Conservation (phyloP, 1,284 basidiomycete genomes). For the Ganoderma leucocontextum region DNA sequence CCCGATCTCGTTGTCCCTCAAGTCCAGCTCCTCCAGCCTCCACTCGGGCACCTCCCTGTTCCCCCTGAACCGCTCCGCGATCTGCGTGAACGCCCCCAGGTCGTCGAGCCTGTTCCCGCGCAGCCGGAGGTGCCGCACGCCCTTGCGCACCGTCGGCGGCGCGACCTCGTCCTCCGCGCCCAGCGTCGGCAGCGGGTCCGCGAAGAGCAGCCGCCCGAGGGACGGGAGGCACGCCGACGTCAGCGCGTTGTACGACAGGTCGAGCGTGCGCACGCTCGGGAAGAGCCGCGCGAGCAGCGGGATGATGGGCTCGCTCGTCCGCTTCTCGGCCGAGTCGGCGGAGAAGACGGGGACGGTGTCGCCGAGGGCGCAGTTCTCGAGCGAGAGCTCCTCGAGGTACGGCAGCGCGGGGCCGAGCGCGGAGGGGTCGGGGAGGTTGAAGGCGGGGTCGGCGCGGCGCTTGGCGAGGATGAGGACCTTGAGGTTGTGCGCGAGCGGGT, state of each 20-base stretch:
- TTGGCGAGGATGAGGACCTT: constrained; percentile 68
- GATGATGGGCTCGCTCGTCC: constrained; percentile 60
- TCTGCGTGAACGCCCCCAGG: constrained; percentile 65
- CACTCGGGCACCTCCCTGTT: constrained; percentile 68
- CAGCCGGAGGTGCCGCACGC: constrained; percentile 69
- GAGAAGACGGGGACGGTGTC: constrained; percentile 60
- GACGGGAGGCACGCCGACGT: constrained; percentile 60
- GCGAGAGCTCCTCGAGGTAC: constrained; percentile 69
- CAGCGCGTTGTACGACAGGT: constrained; percentile 77
- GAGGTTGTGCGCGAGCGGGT: constrained; percentile 68
- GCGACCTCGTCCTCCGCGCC: constrained; percentile 10
- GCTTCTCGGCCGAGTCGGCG: constrained; percentile 43
- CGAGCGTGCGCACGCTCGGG: constrained; percentile 70
- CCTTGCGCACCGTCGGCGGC: constrained; percentile 45
- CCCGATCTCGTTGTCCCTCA: constrained; percentile 79
- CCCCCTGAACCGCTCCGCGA: constrained; percentile 70
- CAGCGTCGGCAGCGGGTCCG: constrained; percentile 22
- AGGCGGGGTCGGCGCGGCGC: constrained; percentile 69
- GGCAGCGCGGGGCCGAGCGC: constrained; percentile 55
- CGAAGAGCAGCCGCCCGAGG: constrained; percentile 59
- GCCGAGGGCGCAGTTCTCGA: constrained; percentile 74
- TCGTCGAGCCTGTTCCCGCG: constrained; percentile 70
- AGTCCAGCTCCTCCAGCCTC: constrained; percentile 81
- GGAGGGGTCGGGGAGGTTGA: constrained; percentile 57
- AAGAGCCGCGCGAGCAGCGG: constrained; percentile 68